Evolutionary conservation across 2,329 filamentous ascomycete species (phyloP).

Genomic region (Sordariomycetes sp.): DNA sequence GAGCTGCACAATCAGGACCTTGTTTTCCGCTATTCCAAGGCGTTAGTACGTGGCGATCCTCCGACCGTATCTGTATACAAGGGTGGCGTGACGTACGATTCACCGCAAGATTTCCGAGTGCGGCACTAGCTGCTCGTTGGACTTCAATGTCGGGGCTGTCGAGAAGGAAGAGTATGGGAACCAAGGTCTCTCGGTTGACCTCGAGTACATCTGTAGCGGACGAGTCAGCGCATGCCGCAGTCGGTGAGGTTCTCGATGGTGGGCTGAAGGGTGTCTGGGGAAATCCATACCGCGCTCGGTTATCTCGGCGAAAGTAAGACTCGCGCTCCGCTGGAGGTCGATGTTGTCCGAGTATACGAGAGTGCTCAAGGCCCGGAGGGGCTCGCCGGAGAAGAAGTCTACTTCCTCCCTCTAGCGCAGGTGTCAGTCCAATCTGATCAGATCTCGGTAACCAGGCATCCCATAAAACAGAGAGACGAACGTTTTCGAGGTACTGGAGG

Average conservation of each 20-base stretch:
- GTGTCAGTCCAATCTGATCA: conserved; percentile 20
- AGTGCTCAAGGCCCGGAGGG: conserved; percentile 83
- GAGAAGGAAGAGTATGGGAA: conserved; percentile 88
- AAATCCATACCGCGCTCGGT: conserved; percentile 74
- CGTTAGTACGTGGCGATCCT: neutral
- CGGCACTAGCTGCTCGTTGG: conserved; percentile 89
- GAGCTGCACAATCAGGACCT: conserved; percentile 87
- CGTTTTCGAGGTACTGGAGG: conserved; percentile 91
- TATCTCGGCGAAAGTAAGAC: conserved; percentile 96
- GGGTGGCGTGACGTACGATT: conserved; percentile 55
- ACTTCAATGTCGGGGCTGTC: conserved; percentile 96
- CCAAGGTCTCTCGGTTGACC: conserved; percentile 87
- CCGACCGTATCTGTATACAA: too few species aligned
- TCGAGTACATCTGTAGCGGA: conserved; percentile 70
- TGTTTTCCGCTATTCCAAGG: conserved; percentile 73
- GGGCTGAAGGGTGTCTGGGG: conserved; percentile 3
- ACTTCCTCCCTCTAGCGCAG: conserved; percentile 70
- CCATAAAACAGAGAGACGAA: conserved; percentile 27
- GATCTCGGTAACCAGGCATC: neutral
- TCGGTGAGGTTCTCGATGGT: neutral
- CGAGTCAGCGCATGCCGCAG: too few species aligned
- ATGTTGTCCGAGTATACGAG: conserved; percentile 98
- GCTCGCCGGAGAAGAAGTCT: conserved; percentile 96
- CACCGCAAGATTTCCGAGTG: conserved; percentile 88
- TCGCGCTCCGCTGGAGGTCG: conserved; percentile 91